phyloP scores from a whole-genome alignment of 1,284 basidiomycete species.

The Austroboletus sp. region DNA sequence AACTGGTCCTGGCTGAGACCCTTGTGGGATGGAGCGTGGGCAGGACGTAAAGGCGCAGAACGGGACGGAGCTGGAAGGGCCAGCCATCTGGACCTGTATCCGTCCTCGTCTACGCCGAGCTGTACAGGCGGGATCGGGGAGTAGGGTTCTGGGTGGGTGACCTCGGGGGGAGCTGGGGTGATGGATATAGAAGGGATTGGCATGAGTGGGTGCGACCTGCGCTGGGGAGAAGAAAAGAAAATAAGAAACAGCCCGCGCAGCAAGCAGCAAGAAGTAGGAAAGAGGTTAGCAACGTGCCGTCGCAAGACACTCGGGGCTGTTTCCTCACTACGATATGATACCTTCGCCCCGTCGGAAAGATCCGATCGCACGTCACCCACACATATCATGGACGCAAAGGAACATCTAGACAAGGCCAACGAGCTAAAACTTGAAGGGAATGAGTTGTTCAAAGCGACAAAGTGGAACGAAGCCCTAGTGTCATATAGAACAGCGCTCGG shows the following conservation, averaged over 20 bases:
- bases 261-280: constrained; percentile 1
- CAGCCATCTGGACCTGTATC: constrained; percentile 50
- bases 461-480: constrained; percentile 62
- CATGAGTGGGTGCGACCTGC: constrained; percentile 40
- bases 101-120: constrained; percentile 35
- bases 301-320: background rate
- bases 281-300: background rate
- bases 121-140: constrained; percentile 48
- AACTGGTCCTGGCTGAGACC: constrained; percentile 61
- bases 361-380: constrained; percentile 1
- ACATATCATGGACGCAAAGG: constrained; percentile 28
- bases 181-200: constrained; percentile 60
- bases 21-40: constrained; percentile 36
- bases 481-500: constrained; percentile 56
- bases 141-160: constrained; percentile 46
- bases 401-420: constrained; percentile 45
- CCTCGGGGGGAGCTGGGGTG: constrained; percentile 55
- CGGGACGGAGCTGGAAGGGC: constrained; percentile 48
- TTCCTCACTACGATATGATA: background rate
- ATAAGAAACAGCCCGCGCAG: constrained; percentile 9
- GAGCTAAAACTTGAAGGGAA: constrained; percentile 59
- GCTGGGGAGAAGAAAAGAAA: constrained; percentile 29
- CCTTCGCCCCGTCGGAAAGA: background rate
- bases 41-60: constrained; percentile 49
- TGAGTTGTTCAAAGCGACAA: constrained; percentile 42